phyloP scores from a whole-genome alignment of 768 basidiomycete species.

The Mycena filopes region DNA sequence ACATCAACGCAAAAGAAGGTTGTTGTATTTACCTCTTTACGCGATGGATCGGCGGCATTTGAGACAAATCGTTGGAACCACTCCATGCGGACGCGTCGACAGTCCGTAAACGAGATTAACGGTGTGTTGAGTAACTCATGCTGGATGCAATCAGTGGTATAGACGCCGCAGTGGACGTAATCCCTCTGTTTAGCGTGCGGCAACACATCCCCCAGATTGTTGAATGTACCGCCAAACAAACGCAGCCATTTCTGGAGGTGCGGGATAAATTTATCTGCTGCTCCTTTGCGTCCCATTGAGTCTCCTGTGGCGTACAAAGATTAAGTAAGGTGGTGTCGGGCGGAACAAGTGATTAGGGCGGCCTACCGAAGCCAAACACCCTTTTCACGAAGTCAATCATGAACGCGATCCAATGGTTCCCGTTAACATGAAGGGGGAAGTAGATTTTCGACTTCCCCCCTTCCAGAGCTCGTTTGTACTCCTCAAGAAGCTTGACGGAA shows the following conservation, averaged over 20 bases:
- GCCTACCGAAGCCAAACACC: slow-evolving; percentile 4
- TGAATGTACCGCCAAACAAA: neutral
- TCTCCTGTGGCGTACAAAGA: slow-evolving; percentile 1
- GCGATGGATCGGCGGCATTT: too few relatives aligned
- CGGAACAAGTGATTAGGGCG: too few relatives aligned
- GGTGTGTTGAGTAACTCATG: neutral
- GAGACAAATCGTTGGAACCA: slow-evolving; percentile 5
- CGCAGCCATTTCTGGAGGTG: slow-evolving; percentile 4
- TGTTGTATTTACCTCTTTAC: neutral
- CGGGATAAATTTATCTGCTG: neutral
- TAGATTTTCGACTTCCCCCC: neutral
- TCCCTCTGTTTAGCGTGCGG: neutral
- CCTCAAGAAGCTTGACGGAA: neutral
- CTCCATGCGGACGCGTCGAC: neutral
- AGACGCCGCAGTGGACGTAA: slow-evolving; percentile 3
- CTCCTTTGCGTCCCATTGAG: neutral
- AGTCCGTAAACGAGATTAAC: neutral
- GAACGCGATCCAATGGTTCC: slow-evolving; percentile 19
- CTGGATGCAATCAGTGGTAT: neutral
- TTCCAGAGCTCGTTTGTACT: neutral
- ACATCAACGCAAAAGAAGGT: neutral
- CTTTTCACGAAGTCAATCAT: neutral
- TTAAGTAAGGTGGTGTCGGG: neutral
- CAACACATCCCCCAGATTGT: neutral
- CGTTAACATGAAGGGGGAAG: neutral